Evolutionary conservation across 1,139 yeast genomes (phyloP).

Genomic region (Candida sp.): DNA sequence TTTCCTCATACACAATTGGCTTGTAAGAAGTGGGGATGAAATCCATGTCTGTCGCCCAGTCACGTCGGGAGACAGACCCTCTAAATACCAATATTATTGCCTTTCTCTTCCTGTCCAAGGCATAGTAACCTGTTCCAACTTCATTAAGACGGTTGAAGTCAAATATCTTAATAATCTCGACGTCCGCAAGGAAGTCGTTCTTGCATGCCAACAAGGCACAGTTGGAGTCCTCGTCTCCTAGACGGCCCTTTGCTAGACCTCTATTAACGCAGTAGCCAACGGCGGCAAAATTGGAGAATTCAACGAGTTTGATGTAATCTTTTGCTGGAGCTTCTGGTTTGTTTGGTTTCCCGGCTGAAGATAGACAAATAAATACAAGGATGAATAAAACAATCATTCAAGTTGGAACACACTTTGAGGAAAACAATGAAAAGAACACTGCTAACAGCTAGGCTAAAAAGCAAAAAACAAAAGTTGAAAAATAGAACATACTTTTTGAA

Average conservation of each 20-base stretch:
- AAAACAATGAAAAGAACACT: not conserved
- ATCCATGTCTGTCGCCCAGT: conserved; percentile 59
- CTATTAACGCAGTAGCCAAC: conserved; percentile 41
- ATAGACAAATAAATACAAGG: conserved; percentile 3
- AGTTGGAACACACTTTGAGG: not conserved
- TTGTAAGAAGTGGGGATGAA: conserved; percentile 41
- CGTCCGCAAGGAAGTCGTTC: conserved; percentile 21
- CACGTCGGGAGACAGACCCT: conserved; percentile 61
- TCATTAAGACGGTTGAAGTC: conserved; percentile 45
- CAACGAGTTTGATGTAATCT: conserved; percentile 33
- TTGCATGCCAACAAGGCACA: conserved; percentile 29
- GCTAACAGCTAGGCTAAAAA: not conserved
- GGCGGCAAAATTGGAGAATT: conserved; percentile 40
- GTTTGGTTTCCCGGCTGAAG: conserved; percentile 1
- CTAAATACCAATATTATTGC: conserved; percentile 51
- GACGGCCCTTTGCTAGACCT: conserved; percentile 30
- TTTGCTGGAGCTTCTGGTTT: not conserved
- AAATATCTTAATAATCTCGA: conserved; percentile 38
- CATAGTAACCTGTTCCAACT: conserved; percentile 58
- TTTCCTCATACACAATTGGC: conserved; percentile 29
- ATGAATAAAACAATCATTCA: conserved; percentile 5
- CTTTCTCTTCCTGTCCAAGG: conserved; percentile 38
- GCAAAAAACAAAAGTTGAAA: not conserved
- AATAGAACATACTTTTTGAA: not conserved
- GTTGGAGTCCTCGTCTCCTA: conserved; percentile 20